phyloP scores from a whole-genome alignment of 768 basidiomycete species.

The Lyophyllum decastes region DNA sequence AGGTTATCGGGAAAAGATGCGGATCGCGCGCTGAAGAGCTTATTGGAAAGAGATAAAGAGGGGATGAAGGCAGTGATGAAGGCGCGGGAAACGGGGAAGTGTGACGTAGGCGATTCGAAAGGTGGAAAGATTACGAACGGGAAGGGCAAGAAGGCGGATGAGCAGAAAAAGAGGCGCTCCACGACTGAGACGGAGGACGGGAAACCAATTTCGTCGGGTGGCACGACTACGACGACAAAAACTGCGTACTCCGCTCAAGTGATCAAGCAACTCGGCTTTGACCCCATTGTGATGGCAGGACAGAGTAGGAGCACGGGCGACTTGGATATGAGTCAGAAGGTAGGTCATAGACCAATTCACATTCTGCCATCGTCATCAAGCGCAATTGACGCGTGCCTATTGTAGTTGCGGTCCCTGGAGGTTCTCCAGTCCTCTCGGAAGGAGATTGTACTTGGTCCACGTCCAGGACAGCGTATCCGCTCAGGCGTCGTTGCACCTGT shows the following conservation, averaged over 20 bases:
- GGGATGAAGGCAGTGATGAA: slow-evolving; percentile 66
- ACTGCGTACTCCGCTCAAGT: slow-evolving; percentile 64
- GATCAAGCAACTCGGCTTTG: slow-evolving; percentile 77
- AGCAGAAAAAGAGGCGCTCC: slow-evolving; percentile 12
- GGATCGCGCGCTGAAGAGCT: slow-evolving; percentile 58
- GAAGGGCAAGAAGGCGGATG: slow-evolving; percentile 20
- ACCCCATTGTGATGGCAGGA: slow-evolving; percentile 64
- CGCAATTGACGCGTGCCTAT: background rate
- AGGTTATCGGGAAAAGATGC: slow-evolving; percentile 55
- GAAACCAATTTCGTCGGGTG: background rate
- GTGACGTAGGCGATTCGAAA: slow-evolving; percentile 18
- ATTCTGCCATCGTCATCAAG: background rate
- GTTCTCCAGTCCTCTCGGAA: slow-evolving; percentile 51
- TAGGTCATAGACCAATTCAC: slow-evolving; percentile 23
- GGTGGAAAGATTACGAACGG: slow-evolving; percentile 8
- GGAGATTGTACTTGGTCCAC: slow-evolving; percentile 59
- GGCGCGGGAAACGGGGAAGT: slow-evolving; percentile 48
- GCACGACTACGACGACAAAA: slow-evolving; percentile 27
- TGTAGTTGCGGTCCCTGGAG: slow-evolving; percentile 58
- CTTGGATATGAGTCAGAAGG: slow-evolving; percentile 57
- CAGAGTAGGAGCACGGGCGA: slow-evolving; percentile 38
- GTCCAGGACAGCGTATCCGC: slow-evolving; percentile 64
- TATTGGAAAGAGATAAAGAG: slow-evolving; percentile 66
- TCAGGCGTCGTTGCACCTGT: slow-evolving; percentile 53
- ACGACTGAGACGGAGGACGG: slow-evolving; percentile 10